Conservation (phyloP, 1,139 yeast genomes). For the Diutina ranongensis region DNA sequence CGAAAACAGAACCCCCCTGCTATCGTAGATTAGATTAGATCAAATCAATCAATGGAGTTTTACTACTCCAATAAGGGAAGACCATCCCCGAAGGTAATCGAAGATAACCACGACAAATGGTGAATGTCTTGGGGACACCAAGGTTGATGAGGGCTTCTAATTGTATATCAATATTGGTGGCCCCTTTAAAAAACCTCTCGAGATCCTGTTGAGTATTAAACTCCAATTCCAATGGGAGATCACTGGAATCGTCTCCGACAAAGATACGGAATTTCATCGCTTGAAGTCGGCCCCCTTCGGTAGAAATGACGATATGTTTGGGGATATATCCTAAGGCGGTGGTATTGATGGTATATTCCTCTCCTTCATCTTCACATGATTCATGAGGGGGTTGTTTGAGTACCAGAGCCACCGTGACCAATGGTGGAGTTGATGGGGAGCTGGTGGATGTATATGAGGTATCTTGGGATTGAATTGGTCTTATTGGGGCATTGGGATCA, state of each 20-base stretch:
- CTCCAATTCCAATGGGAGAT: slow-evolving; percentile 14
- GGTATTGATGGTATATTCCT: background rate
- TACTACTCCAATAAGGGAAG: background rate
- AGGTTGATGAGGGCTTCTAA: background rate
- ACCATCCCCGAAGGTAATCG: background rate
- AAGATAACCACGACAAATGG: background rate
- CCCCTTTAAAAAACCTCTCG: slow-evolving; percentile 15
- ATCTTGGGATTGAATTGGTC: too few species aligned
- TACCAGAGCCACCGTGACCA: background rate
- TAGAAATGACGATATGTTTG: slow-evolving; percentile 12
- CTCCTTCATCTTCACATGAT: background rate
- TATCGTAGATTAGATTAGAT: background rate
- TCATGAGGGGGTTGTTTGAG: background rate
- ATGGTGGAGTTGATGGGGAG: background rate
- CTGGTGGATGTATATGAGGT: too few species aligned
- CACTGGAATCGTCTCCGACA: slow-evolving; percentile 11
- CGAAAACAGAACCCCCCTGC: background rate
- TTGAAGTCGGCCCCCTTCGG: slow-evolving; percentile 17
- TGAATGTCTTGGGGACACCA: background rate
- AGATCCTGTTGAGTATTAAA: slow-evolving; percentile 18
- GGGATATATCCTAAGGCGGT: background rate
- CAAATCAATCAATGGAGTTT: background rate
- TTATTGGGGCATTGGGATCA: background rate
- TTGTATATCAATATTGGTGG: background rate
- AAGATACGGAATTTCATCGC: slow-evolving; percentile 16